Conservation (phyloP, 2,329 filamentous ascomycete genomes). For the Chaetothyriales sp. region DNA sequence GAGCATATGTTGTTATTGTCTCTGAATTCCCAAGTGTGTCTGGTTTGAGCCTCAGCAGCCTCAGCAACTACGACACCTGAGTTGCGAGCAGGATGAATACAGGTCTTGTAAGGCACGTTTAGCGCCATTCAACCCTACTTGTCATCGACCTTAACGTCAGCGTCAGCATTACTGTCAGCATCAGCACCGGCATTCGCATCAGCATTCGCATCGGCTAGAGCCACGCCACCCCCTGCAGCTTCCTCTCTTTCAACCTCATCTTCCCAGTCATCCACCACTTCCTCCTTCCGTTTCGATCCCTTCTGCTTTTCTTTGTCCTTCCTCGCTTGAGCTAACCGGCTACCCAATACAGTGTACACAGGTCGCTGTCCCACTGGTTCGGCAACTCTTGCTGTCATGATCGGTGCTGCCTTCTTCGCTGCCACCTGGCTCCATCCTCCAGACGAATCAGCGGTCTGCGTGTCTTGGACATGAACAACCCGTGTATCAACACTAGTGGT, state of each 20-base stretch:
- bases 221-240: too few relatives aligned
- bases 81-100: conserved; percentile 3
- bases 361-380: conserved; percentile 24
- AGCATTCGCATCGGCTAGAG: too few relatives aligned
- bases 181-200: too few relatives aligned
- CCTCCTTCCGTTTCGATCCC: conserved; percentile 10
- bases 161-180: too few relatives aligned
- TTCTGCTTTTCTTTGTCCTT: conserved; percentile 27
- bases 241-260: conserved; percentile 31
- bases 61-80: conserved; percentile 3
- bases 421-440: conserved; percentile 39
- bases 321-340: conserved; percentile 19
- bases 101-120: too few relatives aligned
- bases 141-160: background rate
- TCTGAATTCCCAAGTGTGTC: conserved; percentile 9
- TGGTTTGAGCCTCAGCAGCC: background rate
- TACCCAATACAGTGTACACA: conserved; percentile 20
- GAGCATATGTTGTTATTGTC: conserved; percentile 1
- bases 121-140: background rate
- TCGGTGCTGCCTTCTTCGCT: conserved; percentile 34
- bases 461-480: conserved; percentile 32
- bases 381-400: conserved; percentile 26
- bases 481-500: conserved; percentile 30
- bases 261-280: conserved; percentile 33
- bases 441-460: conserved; percentile 21